Base-by-base conservation (phyloP, 2,329 filamentous ascomycete species). In the Apiospora arundinis region DNA sequence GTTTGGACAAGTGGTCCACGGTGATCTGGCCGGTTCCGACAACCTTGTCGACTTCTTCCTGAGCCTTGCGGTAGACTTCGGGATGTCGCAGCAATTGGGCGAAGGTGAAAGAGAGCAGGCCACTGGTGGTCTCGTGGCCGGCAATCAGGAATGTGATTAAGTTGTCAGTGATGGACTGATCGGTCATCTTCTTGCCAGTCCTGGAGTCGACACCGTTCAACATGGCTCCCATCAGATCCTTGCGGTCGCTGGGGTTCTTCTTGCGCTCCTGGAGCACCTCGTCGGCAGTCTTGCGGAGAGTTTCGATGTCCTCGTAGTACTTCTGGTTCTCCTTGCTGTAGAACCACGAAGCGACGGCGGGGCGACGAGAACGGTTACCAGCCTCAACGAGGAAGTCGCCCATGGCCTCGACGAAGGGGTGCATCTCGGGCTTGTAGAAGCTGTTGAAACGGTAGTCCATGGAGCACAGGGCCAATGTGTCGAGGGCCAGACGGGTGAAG, bases 371-470 rank as follows among this genome's bases (percentile, higher is more conserved):
- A 44, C 89, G 85, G 11, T 81, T 82, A 44, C 87, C 88, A 7
- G 85, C 87, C 73, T 91, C 90, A 16, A 80, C 76, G 1, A 95
- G 82, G 70, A 92, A 88, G n/a, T 85, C 85, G 1, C 85, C 85
- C 92, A 94, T 93, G 45, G 91, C 88, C 63, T 85, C 79, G 49
- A 94, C 85, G 75, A 95, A 94, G 0, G 92, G 92, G 74, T 95
- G 92, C 78, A 92, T 82, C 11, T 89, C 84, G 18, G 92, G 88
- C 40, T 85, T 85, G 77, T 94, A 95, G 80, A 91, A 94, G 0
- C 89, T 91, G 81, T 94, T 90, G 81, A 90, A 90, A 2, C 88
- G 84, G 45, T 83, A 86, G 1, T 83, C 84, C 83, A 88, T 87
- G 3, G 74, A 74, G 78, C 91, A 92, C 2, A 95, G 85, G 1